phyloP scores from a whole-genome alignment of 225 moss, liverwort and hornwort genomes.

The Anthoceros angustus region DNA sequence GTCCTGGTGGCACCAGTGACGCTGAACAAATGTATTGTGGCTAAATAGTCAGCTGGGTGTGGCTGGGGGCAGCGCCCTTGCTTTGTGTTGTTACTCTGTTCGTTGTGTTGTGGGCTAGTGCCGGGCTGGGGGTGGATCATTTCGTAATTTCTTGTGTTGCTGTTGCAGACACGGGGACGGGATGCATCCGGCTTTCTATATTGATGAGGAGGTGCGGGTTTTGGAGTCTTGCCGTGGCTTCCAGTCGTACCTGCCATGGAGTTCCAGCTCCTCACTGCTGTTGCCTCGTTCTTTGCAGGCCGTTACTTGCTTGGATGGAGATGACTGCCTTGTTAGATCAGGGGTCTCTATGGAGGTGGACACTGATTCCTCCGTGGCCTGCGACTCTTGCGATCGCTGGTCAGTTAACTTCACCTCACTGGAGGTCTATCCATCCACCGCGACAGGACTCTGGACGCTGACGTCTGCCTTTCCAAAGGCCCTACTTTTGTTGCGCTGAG shows the following conservation, averaged over 20 bases:
- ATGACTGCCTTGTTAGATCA: constrained; percentile 63
- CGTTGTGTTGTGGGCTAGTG: not conserved
- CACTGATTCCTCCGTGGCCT: constrained; percentile 91
- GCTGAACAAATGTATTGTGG: not conserved
- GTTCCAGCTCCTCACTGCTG: not conserved
- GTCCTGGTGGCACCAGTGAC: not conserved
- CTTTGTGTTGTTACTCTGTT: no score
- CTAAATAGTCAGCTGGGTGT: not conserved
- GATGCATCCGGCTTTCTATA: constrained; percentile 69
- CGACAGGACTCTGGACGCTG: not conserved
- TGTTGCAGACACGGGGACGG: constrained; percentile 44
- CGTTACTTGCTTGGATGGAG: constrained; percentile 78
- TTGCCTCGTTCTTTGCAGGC: constrained; percentile 36
- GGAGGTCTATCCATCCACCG: not conserved
- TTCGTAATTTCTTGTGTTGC: constrained; percentile 8
- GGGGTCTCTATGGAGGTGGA: constrained; percentile 52
- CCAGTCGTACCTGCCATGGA: not conserved
- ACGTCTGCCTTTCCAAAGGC: not conserved
- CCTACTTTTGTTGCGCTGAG: constrained; percentile 4
- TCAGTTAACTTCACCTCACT: constrained; percentile 14
- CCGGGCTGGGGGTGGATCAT: not conserved
- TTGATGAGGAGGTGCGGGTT: constrained; percentile 70
- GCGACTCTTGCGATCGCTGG: constrained; percentile 96
- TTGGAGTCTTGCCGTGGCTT: constrained; percentile 5
- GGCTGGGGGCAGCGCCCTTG: no score